A percentile compares a stretch with the other conserved stretches of the same genome.
These are phyloP conservation scores for Polygonum maritimum DNA, from an alignment of 148 eudicot species.

Conservation along the genomic window DNA sequence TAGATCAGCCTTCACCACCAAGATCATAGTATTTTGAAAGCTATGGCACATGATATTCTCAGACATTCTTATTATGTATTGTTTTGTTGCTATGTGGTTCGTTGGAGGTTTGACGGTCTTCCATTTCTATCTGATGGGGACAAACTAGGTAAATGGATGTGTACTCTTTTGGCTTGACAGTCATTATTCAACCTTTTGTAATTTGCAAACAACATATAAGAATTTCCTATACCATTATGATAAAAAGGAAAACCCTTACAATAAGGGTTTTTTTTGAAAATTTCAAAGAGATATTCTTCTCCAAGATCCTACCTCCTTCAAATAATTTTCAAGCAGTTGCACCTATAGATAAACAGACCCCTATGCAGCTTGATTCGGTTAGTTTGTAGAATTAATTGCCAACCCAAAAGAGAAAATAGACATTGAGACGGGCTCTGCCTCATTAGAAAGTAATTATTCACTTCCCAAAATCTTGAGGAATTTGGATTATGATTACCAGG, in stretches of 20 bases:
- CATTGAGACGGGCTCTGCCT: slow-evolving; percentile 49
- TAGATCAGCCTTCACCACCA: slow-evolving; percentile 44
- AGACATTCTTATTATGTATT: slow-evolving; percentile 56
- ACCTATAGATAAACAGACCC: slow-evolving; percentile 31
- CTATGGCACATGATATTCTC: slow-evolving; percentile 57
- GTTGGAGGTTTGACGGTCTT: slow-evolving; percentile 81
- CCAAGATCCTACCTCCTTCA: slow-evolving; percentile 49
- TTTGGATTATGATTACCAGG: slow-evolving; percentile 57
- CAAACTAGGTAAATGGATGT: slow-evolving; percentile 55
- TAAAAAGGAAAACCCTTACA: slow-evolving; percentile 78
- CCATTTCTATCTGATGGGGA: slow-evolving; percentile 73
- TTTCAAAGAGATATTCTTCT: slow-evolving; percentile 51
- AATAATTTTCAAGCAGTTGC: slow-evolving; percentile 53
- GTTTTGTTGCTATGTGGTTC: slow-evolving; percentile 86
- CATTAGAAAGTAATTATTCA: slow-evolving; percentile 31
- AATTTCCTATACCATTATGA: slow-evolving; percentile 79
- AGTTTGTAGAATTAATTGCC: slow-evolving; percentile 22
- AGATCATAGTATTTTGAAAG: slow-evolving; percentile 29
- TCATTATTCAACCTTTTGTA: neutral
- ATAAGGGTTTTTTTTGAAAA: slow-evolving; percentile 41
- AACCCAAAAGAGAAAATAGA: slow-evolving; percentile 72
- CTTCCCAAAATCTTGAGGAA: slow-evolving; percentile 78
- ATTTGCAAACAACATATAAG: slow-evolving; percentile 83
- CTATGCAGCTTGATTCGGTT: slow-evolving; percentile 20
- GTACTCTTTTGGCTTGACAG: slow-evolving; percentile 1